Evolutionary conservation across 805 yeast species (phyloP), one percentile per base, ranked within the genome.

Genomic region (Yamadazyma paraphyllophila): DNA sequence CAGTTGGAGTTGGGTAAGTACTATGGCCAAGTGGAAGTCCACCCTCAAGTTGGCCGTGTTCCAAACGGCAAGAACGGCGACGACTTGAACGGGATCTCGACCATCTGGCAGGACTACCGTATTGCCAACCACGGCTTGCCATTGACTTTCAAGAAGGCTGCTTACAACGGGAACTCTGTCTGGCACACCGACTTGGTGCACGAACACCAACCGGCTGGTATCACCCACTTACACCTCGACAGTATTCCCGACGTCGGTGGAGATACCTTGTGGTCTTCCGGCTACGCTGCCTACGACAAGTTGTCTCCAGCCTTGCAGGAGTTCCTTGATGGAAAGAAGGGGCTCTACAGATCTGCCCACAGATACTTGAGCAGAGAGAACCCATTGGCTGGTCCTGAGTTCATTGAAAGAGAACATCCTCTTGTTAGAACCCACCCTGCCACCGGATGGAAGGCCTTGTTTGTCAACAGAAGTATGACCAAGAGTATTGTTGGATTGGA

Each of bases 391-490:
- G 74, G 76, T 13, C 73, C 71, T 13, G 69, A 69, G 46, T 70
- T 69, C 42, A 66, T 79, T 44, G 80, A 73, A 52, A 72, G 82
- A 59, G 76, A 71, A 46, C 86, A 81, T 59, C 85, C 84, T 3
- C 51, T 82, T 25, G 73, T 82, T 29, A 73, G 85, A 63, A 78
- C 83, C 29, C 82, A 82, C 52, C 86, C 87, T 11, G 82, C 74
- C 12, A 80, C 85, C 17, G 83, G 83, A 38, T 71, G 80, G 77
- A 81, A 81, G 60, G 65, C 81, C 1, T 61, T 81, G 51, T 81
- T 65, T 47, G 77, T 79, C 39, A 78, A 79, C 61, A 68, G 79
- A 39, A 63, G 67, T 17, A 69, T 71, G 71, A 78, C 82, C 14
- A 64, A 56, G 36, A 66, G 77, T 46, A 79, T 80, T 47, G 70